phyloP scores from a whole-genome alignment of 331 rosid species.

The Spiraea crenata region DNA sequence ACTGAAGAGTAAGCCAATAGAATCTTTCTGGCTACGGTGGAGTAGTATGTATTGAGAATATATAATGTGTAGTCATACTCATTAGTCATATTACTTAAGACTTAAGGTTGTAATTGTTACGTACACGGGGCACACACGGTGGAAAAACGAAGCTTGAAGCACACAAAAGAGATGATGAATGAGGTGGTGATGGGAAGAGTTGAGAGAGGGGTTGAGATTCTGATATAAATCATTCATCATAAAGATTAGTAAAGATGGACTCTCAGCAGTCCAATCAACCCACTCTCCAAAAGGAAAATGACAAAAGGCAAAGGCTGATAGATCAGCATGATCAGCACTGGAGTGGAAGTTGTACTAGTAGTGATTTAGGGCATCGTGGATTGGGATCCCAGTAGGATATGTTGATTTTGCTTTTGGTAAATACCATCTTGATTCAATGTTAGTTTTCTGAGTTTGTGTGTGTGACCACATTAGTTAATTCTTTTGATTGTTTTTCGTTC shows the following conservation, averaged over 20 bases:
- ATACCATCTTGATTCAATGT: constrained; percentile 18
- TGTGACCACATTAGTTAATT: constrained; percentile 18
- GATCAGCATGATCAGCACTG: background rate
- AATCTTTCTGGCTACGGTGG: no score
- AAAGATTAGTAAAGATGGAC: constrained; percentile 27
- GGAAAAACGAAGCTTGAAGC: constrained; percentile 48
- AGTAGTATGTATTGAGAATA: background rate
- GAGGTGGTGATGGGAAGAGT: background rate
- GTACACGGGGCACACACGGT: constrained; percentile 49
- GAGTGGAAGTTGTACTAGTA: background rate
- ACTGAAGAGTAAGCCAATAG: no score
- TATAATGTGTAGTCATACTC: constrained; percentile 4
- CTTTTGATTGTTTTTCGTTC: constrained; percentile 4
- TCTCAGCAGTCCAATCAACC: constrained; percentile 30
- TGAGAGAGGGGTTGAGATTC: constrained; percentile 45
- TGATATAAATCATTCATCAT: constrained; percentile 36
- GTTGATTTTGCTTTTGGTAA: constrained; percentile 29
- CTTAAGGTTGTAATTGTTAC: constrained; percentile 38
- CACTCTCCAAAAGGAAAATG: constrained; percentile 34
- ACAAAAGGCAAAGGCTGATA: constrained; percentile 15
- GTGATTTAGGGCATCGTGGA: constrained; percentile 24
- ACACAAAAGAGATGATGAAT: constrained; percentile 43
- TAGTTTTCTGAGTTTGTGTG: background rate
- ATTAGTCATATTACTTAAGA: constrained; percentile 35
- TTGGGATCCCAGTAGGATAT: constrained; percentile 49